Evolutionary conservation across 1,284 basidiomycete genomes (phyloP).

Genomic region (Moniliella sp.): DNA sequence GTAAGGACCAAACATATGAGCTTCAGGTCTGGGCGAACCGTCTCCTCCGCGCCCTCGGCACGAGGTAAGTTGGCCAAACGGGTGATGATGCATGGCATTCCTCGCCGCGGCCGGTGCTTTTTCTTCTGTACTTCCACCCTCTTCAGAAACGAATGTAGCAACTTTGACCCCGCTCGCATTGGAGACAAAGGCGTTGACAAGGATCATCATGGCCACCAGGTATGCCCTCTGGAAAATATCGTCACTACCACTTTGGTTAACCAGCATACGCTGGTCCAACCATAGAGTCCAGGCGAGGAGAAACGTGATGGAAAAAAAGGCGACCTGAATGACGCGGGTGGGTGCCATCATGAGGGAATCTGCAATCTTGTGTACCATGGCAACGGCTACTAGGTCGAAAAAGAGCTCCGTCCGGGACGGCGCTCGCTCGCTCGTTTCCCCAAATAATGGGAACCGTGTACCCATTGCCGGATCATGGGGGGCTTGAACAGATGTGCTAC

Average conservation of each 20-base stretch:
- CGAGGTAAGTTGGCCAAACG: too few relatives aligned
- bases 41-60: too few relatives aligned
- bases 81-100: too few relatives aligned
- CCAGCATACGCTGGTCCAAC: conserved; percentile 7
- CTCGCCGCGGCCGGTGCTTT: too few relatives aligned
- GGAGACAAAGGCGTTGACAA: conserved; percentile 25
- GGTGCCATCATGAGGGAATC: conserved; percentile 10
- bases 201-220: conserved; percentile 25
- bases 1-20: conserved; percentile 7
- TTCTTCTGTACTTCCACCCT: too few relatives aligned
- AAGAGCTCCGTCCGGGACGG: conserved; percentile 32
- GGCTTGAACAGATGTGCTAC: conserved; percentile 23
- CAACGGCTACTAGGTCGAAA: conserved; percentile 21
- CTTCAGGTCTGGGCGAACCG: conserved; percentile 1
- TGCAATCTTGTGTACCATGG: conserved; percentile 18
- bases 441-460: conserved; percentile 24
- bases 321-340: conserved; percentile 13
- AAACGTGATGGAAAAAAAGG: conserved; percentile 30
- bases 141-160: conserved; percentile 1
- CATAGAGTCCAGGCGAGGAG: conserved; percentile 2
- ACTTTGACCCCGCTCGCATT: conserved; percentile 19
- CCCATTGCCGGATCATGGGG: conserved; percentile 30
- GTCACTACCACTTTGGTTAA: conserved; percentile 30
- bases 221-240: conserved; percentile 23
- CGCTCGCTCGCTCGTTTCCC: conserved; percentile 23